phyloP scores from a whole-genome alignment of 2,329 filamentous ascomycete species.

The Gliomastix tumulicola region DNA sequence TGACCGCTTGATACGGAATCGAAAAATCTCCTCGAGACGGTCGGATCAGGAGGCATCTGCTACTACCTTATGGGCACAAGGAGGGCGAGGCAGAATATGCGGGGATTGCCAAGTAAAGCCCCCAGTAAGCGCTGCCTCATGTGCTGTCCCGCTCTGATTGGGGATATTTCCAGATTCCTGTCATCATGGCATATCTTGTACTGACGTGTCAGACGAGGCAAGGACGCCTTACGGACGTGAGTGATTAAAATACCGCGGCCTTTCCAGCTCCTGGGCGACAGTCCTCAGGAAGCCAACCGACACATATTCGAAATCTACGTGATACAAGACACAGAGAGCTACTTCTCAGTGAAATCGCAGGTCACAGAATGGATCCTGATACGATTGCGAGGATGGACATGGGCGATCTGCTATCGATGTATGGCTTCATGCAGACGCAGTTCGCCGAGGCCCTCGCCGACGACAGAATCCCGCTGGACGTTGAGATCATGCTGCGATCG shows the following conservation, averaged over 20 bases:
- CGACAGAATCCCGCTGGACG: background rate
- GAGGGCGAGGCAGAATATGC: too few species aligned
- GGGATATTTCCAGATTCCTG: too few species aligned
- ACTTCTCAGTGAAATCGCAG: background rate
- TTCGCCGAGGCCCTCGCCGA: background rate
- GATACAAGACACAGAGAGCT: background rate
- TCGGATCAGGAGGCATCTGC: too few species aligned
- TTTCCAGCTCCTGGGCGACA: background rate
- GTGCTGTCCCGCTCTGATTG: too few species aligned
- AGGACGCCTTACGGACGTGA: background rate
- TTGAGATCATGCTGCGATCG: background rate
- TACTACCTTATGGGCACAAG: too few species aligned
- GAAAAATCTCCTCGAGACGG: too few species aligned
- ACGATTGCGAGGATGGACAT: background rate
- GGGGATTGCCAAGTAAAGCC: too few species aligned
- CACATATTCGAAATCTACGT: background rate
- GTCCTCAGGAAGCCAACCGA: background rate
- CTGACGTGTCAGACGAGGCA: background rate
- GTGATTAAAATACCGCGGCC: background rate
- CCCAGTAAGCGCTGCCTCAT: too few species aligned
- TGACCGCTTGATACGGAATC: too few species aligned
- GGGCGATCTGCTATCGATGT: background rate
- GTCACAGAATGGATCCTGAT: background rate
- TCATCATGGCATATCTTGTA: too few species aligned
- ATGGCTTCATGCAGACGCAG: background rate